A percentile compares a stretch with the other conserved stretches of the same genome.
Conservation (phyloP, 306 rosid genomes). For the Quercus parvula region DNA sequence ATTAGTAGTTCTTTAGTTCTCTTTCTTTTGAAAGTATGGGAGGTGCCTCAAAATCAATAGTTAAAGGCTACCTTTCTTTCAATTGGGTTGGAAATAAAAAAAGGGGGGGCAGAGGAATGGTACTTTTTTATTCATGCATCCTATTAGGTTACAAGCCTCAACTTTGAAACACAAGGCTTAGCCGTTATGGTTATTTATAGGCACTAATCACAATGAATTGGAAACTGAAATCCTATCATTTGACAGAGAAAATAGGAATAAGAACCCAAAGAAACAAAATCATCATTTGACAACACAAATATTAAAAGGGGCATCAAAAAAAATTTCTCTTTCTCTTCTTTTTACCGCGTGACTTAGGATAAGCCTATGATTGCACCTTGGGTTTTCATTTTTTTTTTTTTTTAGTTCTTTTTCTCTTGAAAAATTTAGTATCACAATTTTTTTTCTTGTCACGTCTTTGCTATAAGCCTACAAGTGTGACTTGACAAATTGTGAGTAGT, state of each 20-base stretch:
- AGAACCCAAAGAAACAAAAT: neutral
- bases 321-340: no score
- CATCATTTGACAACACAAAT: no score
- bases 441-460: no score
- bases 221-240: neutral
- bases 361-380: no score
- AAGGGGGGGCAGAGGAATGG: neutral
- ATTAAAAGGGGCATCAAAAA: no score
- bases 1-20: neutral
- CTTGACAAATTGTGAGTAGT: accelerated
- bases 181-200: neutral
- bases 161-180: neutral
- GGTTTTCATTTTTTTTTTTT: no score
- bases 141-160: neutral
- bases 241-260: neutral
- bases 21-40: neutral
- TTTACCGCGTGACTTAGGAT: no score
- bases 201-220: neutral
- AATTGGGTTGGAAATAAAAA: neutral
- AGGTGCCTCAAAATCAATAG: neutral
- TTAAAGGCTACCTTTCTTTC: neutral
- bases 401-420: no score
- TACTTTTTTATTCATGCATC: neutral
- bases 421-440: no score
- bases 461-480: no score